Evolutionary conservation across 495 filamentous ascomycete species (phyloP).

Genomic region (Xylaria acuta): DNA sequence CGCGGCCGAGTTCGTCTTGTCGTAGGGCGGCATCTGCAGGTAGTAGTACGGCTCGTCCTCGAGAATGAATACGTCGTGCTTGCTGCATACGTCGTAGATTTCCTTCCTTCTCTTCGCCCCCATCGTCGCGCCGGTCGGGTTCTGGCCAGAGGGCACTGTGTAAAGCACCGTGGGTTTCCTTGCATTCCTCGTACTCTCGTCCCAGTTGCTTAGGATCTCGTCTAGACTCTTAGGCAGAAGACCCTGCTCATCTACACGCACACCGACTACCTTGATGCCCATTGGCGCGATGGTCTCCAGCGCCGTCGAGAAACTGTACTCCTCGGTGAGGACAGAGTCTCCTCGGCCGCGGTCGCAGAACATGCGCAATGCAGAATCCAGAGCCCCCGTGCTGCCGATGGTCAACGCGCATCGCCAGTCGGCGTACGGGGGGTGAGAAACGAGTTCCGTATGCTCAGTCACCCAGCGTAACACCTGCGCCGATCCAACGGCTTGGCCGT

Average conservation of each 20-base stretch:
- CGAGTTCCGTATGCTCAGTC: conserved; percentile 90
- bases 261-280: conserved; percentile 73
- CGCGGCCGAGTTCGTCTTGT: conserved; percentile 32
- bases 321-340: conserved; percentile 80
- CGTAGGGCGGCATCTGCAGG: conserved; percentile 90
- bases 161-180: conserved; percentile 80
- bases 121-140: conserved; percentile 90
- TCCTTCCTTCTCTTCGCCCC: conserved; percentile 65
- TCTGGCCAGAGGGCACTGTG: conserved; percentile 87
- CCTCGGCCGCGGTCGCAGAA: conserved; percentile 69
- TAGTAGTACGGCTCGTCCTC: conserved; percentile 99
- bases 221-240: conserved; percentile 72
- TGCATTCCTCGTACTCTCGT: conserved; percentile 59
- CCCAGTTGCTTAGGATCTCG: conserved; percentile 70
- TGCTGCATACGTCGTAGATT: conserved; percentile 77
- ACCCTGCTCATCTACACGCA: conserved; percentile 80
- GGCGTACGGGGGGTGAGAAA: conserved; percentile 74
- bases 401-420: conserved; percentile 84
- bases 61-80: conserved; percentile 85
- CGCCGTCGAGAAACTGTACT: conserved; percentile 84
- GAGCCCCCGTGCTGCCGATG: conserved; percentile 76
- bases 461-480: conserved; percentile 87
- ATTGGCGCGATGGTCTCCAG: conserved; percentile 81
- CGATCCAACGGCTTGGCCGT: conserved; percentile 83
- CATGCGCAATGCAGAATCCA: conserved; percentile 80